Evolutionary conservation across 1,139 yeast genomes (phyloP).

Genomic region (Spencermartinsiella ligniputridi): DNA sequence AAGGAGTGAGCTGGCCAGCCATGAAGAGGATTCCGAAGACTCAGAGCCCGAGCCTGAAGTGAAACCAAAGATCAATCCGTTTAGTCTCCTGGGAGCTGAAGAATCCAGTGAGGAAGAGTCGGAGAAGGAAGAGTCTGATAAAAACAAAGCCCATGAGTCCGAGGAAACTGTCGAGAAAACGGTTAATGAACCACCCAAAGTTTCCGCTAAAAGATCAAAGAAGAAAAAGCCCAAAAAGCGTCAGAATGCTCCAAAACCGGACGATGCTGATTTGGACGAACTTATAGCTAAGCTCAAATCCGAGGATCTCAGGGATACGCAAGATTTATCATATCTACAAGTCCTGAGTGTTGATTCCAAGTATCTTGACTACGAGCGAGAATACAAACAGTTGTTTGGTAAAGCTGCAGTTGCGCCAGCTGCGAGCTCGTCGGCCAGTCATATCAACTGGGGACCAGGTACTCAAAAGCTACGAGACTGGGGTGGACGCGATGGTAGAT

Average conservation of each 20-base stretch:
- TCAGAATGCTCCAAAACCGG: slow-evolving; percentile 15
- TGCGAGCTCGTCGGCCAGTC: background rate
- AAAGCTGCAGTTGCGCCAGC: slow-evolving; percentile 28
- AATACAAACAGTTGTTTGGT: slow-evolving; percentile 64
- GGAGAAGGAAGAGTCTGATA: slow-evolving; percentile 4
- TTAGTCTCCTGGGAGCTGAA: slow-evolving; percentile 1
- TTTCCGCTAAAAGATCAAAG: slow-evolving; percentile 12
- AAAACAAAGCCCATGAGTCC: background rate
- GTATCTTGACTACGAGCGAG: slow-evolving; percentile 75
- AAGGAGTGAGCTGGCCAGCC: slow-evolving; percentile 11
- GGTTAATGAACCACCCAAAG: slow-evolving; percentile 9
- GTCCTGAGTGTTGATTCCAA: slow-evolving; percentile 34
- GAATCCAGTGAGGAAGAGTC: slow-evolving; percentile 3
- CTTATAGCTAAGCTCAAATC: slow-evolving; percentile 4
- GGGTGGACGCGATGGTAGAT: slow-evolving; percentile 74
- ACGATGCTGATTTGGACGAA: slow-evolving; percentile 6
- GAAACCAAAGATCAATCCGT: slow-evolving; percentile 2
- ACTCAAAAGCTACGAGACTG: slow-evolving; percentile 66
- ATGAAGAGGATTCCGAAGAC: background rate
- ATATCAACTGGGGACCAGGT: background rate
- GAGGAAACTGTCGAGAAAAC: slow-evolving; percentile 1
- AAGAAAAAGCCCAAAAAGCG: slow-evolving; percentile 23
- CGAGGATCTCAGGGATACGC: background rate
- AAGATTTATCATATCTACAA: slow-evolving; percentile 18
- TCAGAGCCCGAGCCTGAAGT: background rate